Conservation (phyloP, 2,329 filamentous ascomycete genomes). For the Penicillium crustosum region DNA sequence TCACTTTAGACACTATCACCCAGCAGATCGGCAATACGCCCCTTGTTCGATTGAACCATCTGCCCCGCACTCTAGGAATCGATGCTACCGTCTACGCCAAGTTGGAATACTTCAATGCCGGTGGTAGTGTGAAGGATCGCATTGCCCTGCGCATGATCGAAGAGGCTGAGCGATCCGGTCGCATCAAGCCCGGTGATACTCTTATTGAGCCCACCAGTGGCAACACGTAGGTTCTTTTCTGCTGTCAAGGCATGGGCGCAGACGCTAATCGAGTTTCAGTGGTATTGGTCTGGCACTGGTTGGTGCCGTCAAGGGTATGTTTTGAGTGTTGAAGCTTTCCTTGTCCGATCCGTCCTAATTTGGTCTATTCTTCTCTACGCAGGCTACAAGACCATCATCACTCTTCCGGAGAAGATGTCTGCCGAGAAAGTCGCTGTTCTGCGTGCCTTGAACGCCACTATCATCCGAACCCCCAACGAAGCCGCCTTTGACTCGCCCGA, state of each 20-base stretch:
- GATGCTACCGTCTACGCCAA: constrained; percentile 88
- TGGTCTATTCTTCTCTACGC: not conserved
- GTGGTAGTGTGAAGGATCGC: constrained; percentile 89
- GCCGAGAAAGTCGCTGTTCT: constrained; percentile 96
- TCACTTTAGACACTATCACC: constrained; percentile 66
- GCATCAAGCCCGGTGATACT: constrained; percentile 95
- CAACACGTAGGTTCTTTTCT: constrained; percentile 63
- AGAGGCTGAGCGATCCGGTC: constrained; percentile 83
- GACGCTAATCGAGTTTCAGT: constrained; percentile 30
- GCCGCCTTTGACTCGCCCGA: constrained; percentile 93
- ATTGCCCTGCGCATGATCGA: constrained; percentile 98
- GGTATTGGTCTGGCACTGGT: constrained; percentile 94
- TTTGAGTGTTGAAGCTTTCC: not conserved
- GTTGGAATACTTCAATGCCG: constrained; percentile 89
- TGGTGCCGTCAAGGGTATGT: constrained; percentile 75
- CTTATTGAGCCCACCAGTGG: constrained; percentile 97
- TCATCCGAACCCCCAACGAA: constrained; percentile 94
- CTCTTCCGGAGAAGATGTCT: constrained; percentile 98
- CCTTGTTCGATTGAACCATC: constrained; percentile 88
- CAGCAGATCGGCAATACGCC: constrained; percentile 95
- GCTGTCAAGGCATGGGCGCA: not conserved
- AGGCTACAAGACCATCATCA: constrained; percentile 96
- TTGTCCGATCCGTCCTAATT: not conserved
- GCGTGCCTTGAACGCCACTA: constrained; percentile 89
- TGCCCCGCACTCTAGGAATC: constrained; percentile 87